Conservation (phyloP, 2,329 filamentous ascomycete genomes). For the Alternaria longipes region DNA sequence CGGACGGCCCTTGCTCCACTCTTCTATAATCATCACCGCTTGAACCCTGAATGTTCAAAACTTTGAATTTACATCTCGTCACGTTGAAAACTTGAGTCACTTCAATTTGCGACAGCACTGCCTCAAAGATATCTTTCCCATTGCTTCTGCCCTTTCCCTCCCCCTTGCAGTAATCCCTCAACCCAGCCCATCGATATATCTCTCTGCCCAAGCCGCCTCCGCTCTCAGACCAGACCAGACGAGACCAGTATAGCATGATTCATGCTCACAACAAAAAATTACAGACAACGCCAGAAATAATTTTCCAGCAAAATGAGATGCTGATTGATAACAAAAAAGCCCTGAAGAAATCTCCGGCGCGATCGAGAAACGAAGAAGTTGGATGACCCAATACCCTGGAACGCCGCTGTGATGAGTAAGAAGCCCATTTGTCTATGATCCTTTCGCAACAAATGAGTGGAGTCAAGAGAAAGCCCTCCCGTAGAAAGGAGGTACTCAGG, state of each 20-base stretch:
- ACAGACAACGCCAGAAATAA: constrained; percentile 23
- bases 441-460: constrained; percentile 40
- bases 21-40: no score
- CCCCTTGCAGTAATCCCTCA: neutral
- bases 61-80: no score
- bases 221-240: constrained; percentile 5
- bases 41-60: no score
- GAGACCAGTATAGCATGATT: neutral
- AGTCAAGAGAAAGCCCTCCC: constrained; percentile 32
- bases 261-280: constrained; percentile 9
- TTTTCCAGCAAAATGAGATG: constrained; percentile 20
- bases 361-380: constrained; percentile 9
- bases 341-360: constrained; percentile 4
- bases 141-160: constrained; percentile 4
- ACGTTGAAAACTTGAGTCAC: no score
- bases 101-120: neutral
- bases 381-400: constrained; percentile 19
- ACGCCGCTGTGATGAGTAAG: constrained; percentile 32
- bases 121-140: constrained; percentile 25
- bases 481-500: constrained; percentile 26
- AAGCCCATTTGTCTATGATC: constrained; percentile 30
- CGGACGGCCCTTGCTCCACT: no score
- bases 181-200: neutral
- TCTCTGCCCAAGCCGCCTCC: constrained; percentile 12
- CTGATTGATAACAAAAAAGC: constrained; percentile 4